Evolutionary conservation across 2,329 filamentous ascomycete genomes (phyloP).

Genomic region (Aureobasidium uvarum): DNA sequence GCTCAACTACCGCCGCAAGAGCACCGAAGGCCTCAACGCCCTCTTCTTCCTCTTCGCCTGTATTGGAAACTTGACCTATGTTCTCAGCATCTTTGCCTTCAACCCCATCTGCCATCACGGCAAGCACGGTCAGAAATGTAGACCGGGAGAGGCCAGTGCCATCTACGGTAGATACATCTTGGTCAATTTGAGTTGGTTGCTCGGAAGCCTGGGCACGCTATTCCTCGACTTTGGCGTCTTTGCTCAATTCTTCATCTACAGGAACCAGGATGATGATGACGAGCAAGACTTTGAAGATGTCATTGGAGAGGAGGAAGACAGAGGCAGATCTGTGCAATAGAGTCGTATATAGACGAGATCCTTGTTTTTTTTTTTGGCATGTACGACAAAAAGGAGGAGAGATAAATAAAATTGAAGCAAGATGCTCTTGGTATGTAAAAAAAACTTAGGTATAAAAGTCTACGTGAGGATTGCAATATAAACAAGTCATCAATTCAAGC

Average conservation of each 20-base stretch:
- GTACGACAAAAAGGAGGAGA: background rate
- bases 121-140: slow-evolving; percentile 52
- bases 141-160: slow-evolving; percentile 60
- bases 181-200: slow-evolving; percentile 86
- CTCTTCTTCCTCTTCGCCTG: slow-evolving; percentile 97
- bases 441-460: background rate
- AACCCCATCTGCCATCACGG: slow-evolving; percentile 64
- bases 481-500: background rate
- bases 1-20: slow-evolving; percentile 88
- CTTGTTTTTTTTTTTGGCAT: background rate
- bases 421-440: background rate
- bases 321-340: slow-evolving; percentile 30
- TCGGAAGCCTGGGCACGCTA: slow-evolving; percentile 84
- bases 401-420: no score
- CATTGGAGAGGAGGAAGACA: slow-evolving; percentile 24
- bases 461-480: background rate
- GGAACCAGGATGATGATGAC: slow-evolving; percentile 46
- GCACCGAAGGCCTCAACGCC: slow-evolving; percentile 87
- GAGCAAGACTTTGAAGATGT: slow-evolving; percentile 30
- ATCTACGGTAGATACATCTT: slow-evolving; percentile 81
- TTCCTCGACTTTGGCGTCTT: slow-evolving; percentile 84
- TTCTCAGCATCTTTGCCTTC: slow-evolving; percentile 87
- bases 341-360: background rate
- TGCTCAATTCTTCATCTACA: slow-evolving; percentile 87
- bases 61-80: slow-evolving; percentile 90